Evolutionary conservation across 257 asterid genomes (phyloP).

Genomic region (Coffea eugenioides): DNA sequence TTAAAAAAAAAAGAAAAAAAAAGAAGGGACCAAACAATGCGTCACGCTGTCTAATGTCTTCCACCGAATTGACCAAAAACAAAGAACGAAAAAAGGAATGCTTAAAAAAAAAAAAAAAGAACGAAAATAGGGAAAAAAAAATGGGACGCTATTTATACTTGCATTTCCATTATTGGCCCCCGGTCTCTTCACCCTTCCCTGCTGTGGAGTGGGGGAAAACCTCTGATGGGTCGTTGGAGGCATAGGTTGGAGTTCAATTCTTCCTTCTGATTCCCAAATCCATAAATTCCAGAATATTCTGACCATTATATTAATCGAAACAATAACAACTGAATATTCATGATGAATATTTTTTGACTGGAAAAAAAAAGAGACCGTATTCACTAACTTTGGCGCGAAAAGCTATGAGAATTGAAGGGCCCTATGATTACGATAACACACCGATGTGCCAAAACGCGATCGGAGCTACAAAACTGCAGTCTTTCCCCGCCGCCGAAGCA

Average conservation of each 20-base stretch:
- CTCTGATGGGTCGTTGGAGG: too few relatives aligned
- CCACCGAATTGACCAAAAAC: too few relatives aligned
- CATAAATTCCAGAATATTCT: neutral
- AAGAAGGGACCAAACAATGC: too few relatives aligned
- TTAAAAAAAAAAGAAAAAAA: too few relatives aligned
- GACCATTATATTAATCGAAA: neutral
- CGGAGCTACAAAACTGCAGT: constrained; percentile 1
- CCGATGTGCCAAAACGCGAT: constrained; percentile 40
- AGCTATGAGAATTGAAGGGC: constrained; percentile 42
- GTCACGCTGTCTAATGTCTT: too few relatives aligned
- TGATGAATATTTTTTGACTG: neutral
- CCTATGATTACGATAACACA: constrained; percentile 21
- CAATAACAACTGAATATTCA: neutral
- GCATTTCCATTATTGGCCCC: too few relatives aligned
- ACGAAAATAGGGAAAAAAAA: too few relatives aligned
- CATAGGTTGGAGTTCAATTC: neutral
- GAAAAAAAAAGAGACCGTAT: neutral
- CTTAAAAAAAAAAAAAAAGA: too few relatives aligned
- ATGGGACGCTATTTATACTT: too few relatives aligned
- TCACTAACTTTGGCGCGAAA: constrained; percentile 29
- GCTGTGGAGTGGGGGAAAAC: too few relatives aligned
- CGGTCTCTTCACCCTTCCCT: too few relatives aligned
- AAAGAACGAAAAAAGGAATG: too few relatives aligned
- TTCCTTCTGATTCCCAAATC: neutral
- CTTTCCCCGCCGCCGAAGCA: constrained; percentile 4